Conservation (phyloP, 2,329 filamentous ascomycete genomes). For the Aurifilum marmelostoma region DNA sequence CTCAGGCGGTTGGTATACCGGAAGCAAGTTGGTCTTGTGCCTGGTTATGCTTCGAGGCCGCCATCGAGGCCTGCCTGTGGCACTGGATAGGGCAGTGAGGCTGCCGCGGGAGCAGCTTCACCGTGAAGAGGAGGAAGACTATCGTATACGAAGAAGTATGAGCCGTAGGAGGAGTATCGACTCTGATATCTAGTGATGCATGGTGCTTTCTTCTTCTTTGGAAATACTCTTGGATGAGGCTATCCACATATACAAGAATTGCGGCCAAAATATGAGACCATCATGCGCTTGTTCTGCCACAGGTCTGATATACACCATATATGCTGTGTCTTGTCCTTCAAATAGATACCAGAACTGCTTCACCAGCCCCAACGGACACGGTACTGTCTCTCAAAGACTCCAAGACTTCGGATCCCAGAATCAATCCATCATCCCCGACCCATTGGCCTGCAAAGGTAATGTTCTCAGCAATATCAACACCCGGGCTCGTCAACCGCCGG, state of each 20-base stretch:
- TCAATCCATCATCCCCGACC: slow-evolving; percentile 7
- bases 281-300: not conserved
- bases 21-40: slow-evolving; percentile 60
- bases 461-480: slow-evolving; percentile 17
- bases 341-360: slow-evolving; percentile 1
- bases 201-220: not conserved
- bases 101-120: slow-evolving; percentile 44
- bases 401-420: not conserved
- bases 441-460: slow-evolving; percentile 19
- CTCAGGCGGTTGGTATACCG: slow-evolving; percentile 55
- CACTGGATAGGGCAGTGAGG: slow-evolving; percentile 56
- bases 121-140: slow-evolving; percentile 46
- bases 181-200: not conserved
- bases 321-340: too few relatives aligned
- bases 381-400: not conserved
- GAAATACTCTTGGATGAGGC: not conserved
- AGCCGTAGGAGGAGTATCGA: slow-evolving; percentile 36
- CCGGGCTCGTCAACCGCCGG: slow-evolving; percentile 11
- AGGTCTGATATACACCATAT: not conserved
- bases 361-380: slow-evolving; percentile 1
- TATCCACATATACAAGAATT: not conserved
- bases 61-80: slow-evolving; percentile 58
- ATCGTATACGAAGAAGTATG: slow-evolving; percentile 44
- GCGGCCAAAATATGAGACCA: not conserved
- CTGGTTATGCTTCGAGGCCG: slow-evolving; percentile 59